Evolutionary conservation across 805 yeast species (phyloP), one percentile per base, ranked within the genome.

Genomic region (Yarrowia bubula): DNA sequence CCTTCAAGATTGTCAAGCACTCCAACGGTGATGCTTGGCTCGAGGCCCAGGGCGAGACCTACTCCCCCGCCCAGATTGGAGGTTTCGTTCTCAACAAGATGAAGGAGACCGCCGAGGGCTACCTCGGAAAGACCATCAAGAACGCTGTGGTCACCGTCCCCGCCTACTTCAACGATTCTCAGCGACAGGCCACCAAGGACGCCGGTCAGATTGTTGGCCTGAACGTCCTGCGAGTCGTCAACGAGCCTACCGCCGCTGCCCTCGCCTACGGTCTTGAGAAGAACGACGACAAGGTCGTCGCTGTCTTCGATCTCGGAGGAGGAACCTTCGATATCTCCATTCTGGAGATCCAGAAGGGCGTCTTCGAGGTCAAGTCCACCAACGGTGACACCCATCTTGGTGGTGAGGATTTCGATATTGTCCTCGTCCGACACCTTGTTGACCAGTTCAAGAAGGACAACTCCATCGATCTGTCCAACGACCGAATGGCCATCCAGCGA

Each of bases 291-390:
- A 87, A 86, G 80, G 88, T 89, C 68, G 96, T 92, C 73, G 98
- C 98, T 68, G 98, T 92, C 70, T 92, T 92, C 82, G 98, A 92
- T 81, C 84, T 92, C 75, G 98, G 98, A 86, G 98, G 98, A 79
- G 98, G 98, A 86, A 92, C 98, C 74, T 92, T 92, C 78, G 98
- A 92, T 88, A 88, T 92, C 80, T 92, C 98, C 73, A 90, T 92
- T 77, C 84, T 92, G 76, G 98, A 92, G 83, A 92, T 92, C 74
- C 97, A 92, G 81, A 91, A 92, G 76, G 98, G 98, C 84, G 98
- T 92, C 71, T 92, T 92, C 74, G 98, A 92, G 84, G 98, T 92
- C 78, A 92, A 92, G 83, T 90, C 97, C 69, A 92, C 98, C 76
- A 92, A 92, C 80, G 98, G 96, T 86, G 95, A 89, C 81, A 89